Evolutionary conservation across 139 green algal genomes (phyloP), one percentile per base, ranked within the genome.

Genomic region (Yamagishiella unicocca): DNA sequence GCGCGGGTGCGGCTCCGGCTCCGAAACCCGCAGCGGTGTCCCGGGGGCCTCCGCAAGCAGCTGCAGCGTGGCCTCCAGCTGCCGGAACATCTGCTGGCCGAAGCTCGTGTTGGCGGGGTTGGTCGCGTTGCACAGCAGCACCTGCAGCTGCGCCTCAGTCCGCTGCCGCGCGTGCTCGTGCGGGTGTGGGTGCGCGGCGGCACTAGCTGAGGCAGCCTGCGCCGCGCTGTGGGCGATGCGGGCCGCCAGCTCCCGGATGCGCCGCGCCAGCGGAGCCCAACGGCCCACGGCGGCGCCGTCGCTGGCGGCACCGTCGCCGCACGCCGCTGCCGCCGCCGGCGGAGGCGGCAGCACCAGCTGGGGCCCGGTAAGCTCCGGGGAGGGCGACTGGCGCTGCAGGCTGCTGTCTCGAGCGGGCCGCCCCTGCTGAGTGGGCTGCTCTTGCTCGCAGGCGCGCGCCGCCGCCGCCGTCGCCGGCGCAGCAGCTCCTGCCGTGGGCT

Each of bases 101-200:
- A 80, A 17, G 19, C 46, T 40, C 14, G 19, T 46, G 43, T 80
- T 80, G 27, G 21, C 72, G 1, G 72, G 72, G 42, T 80, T 80
- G 43, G 72, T 25, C 29, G 17, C n/a, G 45, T 80, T 45, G 72
- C 72, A 80, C 29, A 80, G 43, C 72, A 43, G 72, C 33, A 80
- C 29, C 72, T 80, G 72, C 42, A 80, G 72, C 29, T 43, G 43
- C 29, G 5, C 4, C 43, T 64, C n/a, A n/a, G n/a, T n/a, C n/a
- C n/a, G 72, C 72, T 80, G 42, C 25, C 12, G 70, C 38, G 40
- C 14, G 40, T 6, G 27, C 37, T 21, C 22, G 70, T 24, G 29
- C 54, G 70, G 4, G 40, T 12, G 9, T 1, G 22, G 7, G 35
- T n/a, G 33, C 2, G 67, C 67, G 27, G 67, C 33, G 38, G 38